A percentile compares a stretch with the other conserved stretches of the same genome.
Conservation (phyloP, 208 protist species). For the Chromosphaera perkinsii region DNA sequence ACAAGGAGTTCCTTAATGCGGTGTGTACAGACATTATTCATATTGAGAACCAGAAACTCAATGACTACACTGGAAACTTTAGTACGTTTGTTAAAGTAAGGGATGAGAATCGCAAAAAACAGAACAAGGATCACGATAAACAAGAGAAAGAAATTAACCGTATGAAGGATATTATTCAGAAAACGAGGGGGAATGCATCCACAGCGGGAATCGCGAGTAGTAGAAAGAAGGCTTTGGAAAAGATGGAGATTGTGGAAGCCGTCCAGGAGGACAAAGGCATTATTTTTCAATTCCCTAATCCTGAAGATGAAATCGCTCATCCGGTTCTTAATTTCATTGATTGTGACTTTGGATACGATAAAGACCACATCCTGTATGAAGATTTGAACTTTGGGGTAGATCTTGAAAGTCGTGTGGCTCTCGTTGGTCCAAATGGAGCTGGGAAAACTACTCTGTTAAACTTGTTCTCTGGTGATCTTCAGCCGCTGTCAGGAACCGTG, state of each 20-base stretch:
- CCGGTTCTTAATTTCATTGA: conserved; percentile 87
- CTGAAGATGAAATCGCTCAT: conserved; percentile 53
- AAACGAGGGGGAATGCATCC: conserved; percentile 32
- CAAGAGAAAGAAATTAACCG: conserved; percentile 91
- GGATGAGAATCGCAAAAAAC: conserved; percentile 82
- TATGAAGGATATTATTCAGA: conserved; percentile 91
- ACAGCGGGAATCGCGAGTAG: background rate
- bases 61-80: conserved; percentile 86
- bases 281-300: conserved; percentile 40
- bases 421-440: conserved; percentile 63
- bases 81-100: conserved; percentile 83
- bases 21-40: conserved; percentile 92
- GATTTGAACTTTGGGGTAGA: conserved; percentile 61
- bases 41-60: conserved; percentile 70
- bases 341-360: conserved; percentile 52
- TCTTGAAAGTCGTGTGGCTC: conserved; percentile 51
- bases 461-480: conserved; percentile 58
- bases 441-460: conserved; percentile 63
- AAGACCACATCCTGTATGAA: conserved; percentile 46
- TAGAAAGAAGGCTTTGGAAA: background rate
- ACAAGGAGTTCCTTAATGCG: conserved; percentile 95
- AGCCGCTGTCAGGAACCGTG: conserved; percentile 73
- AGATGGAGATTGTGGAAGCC: background rate
- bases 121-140: conserved; percentile 87
- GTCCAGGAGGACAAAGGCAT: conserved; percentile 10